Base-by-base conservation (phyloP, 495 filamentous ascomycete genomes). In the Penicillium egyptiacum region DNA sequence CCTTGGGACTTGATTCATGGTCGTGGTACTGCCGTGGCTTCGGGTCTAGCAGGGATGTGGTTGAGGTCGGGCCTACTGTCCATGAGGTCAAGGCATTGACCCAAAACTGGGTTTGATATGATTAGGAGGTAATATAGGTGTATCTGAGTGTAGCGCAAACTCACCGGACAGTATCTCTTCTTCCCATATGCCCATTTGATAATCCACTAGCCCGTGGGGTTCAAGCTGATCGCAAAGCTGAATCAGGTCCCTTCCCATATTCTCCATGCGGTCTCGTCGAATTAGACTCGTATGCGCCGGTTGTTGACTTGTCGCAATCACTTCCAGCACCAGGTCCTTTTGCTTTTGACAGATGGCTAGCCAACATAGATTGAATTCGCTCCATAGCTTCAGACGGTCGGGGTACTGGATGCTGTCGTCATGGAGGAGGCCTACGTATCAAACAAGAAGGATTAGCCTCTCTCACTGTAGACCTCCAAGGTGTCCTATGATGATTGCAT, bases 141-240 rank as follows among this genome's bases (percentile, higher is more conserved):
- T n/a, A 41, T 39, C 28, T 49, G 42, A 62, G 40, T 49, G 49
- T 53, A 50, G 20, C 20, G 43, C 10, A 48, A 45, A 79, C 90
- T 63, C 80, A 94, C 91, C 80, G 50, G 81, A 82, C 45, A 96
- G 80, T 61, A 98, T 97, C 61, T 89, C 88, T 69, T 97, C 92
- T 71, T 98, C 94, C 83, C 90, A 93, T 44, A 98, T 89, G 4
- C 94, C 94, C 76, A 96, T 94, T 64, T 98, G 88, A 69, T 97
- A 98, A 74, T 98, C 94, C 7, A 98, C 93, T 25, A 98, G 75
- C 16, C 94, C 94, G 62, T 95, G 85, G 53, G 86, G 83, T 67
- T 97, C 94, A 53, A 98, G 80, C 37, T 81, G 81, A 69, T 98
- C 93, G 67, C 92, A 94, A 19, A 94, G 76, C 49, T 84, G 81